phyloP scores from a whole-genome alignment of 495 filamentous ascomycete genomes.

The Terfezia boudieri region DNA sequence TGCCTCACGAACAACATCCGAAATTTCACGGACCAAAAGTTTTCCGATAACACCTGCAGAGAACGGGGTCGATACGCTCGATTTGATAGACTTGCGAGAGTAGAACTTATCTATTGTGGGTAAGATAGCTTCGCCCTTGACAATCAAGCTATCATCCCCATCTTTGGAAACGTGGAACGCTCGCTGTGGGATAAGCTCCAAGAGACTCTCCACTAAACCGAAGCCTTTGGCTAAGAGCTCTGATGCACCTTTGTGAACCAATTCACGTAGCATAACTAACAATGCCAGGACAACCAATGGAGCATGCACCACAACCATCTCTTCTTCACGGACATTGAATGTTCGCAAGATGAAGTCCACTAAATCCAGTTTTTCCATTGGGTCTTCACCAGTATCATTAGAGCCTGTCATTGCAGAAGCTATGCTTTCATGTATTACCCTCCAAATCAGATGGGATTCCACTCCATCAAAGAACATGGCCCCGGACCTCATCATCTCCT shows the following conservation, averaged over 20 bases:
- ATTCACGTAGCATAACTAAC: constrained; percentile 18
- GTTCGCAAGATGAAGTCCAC: constrained; percentile 61
- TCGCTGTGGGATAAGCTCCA: constrained; percentile 47
- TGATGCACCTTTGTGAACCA: neutral
- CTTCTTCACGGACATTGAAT: constrained; percentile 89
- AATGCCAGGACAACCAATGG: constrained; percentile 49
- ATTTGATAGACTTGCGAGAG: neutral
- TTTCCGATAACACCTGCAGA: neutral
- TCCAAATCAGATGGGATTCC: constrained; percentile 81
- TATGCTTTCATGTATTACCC: constrained; percentile 43
- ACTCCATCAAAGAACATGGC: constrained; percentile 94
- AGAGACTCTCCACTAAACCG: constrained; percentile 30
- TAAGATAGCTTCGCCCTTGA: neutral
- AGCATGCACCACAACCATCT: constrained; percentile 75
- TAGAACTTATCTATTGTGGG: neutral
- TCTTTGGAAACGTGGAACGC: constrained; percentile 28
- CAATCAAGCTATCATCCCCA: neutral
- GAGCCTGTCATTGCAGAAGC: constrained; percentile 31
- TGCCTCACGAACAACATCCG: neutral
- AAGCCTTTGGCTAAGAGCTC: constrained; percentile 23
- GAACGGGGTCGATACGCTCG: neutral
- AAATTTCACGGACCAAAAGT: neutral
- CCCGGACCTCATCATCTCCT: constrained; percentile 79
- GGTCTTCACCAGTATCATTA: constrained; percentile 22
- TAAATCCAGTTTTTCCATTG: constrained; percentile 39